Conservation (phyloP, 768 basidiomycete genomes). For the Mycena latifolia region DNA sequence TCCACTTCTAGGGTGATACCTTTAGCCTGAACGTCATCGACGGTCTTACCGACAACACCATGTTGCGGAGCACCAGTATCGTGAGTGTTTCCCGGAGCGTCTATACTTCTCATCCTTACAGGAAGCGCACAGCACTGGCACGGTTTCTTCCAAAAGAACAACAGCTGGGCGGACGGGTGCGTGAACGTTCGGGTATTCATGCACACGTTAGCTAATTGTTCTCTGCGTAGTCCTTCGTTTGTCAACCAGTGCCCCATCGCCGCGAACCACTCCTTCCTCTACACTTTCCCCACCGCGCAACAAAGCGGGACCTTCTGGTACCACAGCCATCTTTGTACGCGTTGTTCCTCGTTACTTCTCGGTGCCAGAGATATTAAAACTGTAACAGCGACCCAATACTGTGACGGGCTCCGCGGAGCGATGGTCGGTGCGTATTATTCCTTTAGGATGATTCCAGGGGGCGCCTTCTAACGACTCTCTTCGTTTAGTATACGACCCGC, state of each 20-base stretch:
- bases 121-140: conserved; percentile 35
- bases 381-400: conserved; percentile 19
- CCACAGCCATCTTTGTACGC: conserved; percentile 25
- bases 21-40: conserved; percentile 55
- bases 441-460: no score
- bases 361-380: not conserved
- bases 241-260: conserved; percentile 40
- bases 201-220: not conserved
- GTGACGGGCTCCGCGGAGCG: conserved; percentile 6
- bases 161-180: conserved; percentile 43
- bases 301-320: conserved; percentile 25
- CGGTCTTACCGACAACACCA: conserved; percentile 50
- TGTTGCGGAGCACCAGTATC: conserved; percentile 53
- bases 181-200: no score
- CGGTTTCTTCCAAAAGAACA: conserved; percentile 39
- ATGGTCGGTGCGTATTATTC: conserved; percentile 1
- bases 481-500: conserved; percentile 21
- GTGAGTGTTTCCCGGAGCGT: conserved; percentile 38
- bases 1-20: conserved; percentile 38
- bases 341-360: not conserved
- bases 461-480: no score
- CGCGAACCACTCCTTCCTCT: conserved; percentile 42
- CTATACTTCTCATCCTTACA: no score
- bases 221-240: conserved; percentile 4
- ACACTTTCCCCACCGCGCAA: conserved; percentile 36